phyloP scores from a whole-genome alignment of 2,329 filamentous ascomycete genomes.

The Hypoxylon sp. region DNA sequence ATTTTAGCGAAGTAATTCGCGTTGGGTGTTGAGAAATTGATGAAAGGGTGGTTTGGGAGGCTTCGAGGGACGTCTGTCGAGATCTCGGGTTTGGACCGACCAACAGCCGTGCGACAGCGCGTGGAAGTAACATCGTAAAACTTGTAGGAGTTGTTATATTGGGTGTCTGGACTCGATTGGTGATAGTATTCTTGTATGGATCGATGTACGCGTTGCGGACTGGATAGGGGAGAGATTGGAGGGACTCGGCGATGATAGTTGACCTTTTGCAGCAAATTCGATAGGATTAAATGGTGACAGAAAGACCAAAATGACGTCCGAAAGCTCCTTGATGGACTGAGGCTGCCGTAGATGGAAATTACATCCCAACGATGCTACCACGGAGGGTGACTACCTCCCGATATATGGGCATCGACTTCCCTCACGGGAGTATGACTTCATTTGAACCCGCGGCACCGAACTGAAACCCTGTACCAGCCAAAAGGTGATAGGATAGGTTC shows the following conservation, averaged over 20 bases:
- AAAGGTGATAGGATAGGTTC: not conserved
- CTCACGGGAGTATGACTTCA: not conserved
- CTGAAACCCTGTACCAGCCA: not conserved
- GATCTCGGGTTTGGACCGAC: not conserved
- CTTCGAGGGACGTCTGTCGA: slow-evolving; percentile 16
- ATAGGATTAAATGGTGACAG: not conserved
- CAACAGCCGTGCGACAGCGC: slow-evolving; percentile 6
- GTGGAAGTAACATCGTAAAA: not conserved
- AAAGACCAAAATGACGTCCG: not conserved
- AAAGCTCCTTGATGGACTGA: not conserved
- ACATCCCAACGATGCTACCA: slow-evolving; percentile 21
- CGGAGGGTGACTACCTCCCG: slow-evolving; percentile 8
- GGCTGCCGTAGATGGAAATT: slow-evolving; percentile 8
- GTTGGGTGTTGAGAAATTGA: slow-evolving; percentile 22
- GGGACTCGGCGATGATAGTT: slow-evolving; percentile 20
- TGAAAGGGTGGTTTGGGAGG: slow-evolving; percentile 16
- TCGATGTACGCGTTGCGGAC: slow-evolving; percentile 8
- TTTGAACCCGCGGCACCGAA: not conserved
- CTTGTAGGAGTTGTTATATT: not conserved
- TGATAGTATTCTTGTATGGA: slow-evolving; percentile 8
- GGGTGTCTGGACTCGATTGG: slow-evolving; percentile 1
- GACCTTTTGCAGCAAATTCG: not conserved
- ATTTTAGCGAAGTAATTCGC: not conserved
- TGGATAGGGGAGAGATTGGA: slow-evolving; percentile 8
- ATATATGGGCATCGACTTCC: slow-evolving; percentile 24